Base-by-base conservation (phyloP, 441 rosid species). In the Eugenia klotzschiana region DNA sequence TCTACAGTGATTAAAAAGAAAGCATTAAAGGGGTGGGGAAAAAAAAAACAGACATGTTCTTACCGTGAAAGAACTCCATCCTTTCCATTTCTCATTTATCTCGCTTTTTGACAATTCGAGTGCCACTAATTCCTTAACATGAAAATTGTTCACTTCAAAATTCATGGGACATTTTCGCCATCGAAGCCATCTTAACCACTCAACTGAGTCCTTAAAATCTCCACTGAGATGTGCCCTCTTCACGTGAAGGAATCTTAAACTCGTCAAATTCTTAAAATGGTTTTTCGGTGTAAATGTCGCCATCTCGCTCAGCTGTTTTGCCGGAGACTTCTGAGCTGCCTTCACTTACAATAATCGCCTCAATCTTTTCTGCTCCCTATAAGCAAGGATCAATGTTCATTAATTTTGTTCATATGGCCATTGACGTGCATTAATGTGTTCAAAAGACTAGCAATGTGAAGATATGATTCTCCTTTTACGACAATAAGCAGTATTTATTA, bases 101-200 rank as follows among this genome's bases (percentile, higher is more conserved):
- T 2, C 0, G 1, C 8, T 0, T 0, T 0, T 0, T 1, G 0
- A 0, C 33, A 56, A 25, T 25, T 56, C 33, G 1, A 56, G 3
- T 0, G 25, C 7, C 6, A 4, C 64, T 56, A 56, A 56, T 56
- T 56, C 0, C 8, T 0, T 3, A 0, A 12, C 0, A 0, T 0
- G 18, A 25, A 25, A 56, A 13, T 56, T 56, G 0, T 25, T 57
- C 6, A 25, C 18, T 25, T 56, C 33, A 25, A 56, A 25, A 3
- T 25, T 56, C 14, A 2, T 1, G 1, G 64, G 33, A 25, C 64
- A 25, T 0, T 5, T 0, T 56, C 0, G 4, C 33, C 64, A 56
- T 25, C 1, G 64, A 6, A 56, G 64, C 64, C 64, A 56, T 25
- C 0, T 56, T 56, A 56, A 56, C 18, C 5, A 2, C 8, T 56